These are phyloP conservation scores for Ilex asprella DNA, from an alignment of 257 asterid species.

Conservation along the genomic window DNA sequence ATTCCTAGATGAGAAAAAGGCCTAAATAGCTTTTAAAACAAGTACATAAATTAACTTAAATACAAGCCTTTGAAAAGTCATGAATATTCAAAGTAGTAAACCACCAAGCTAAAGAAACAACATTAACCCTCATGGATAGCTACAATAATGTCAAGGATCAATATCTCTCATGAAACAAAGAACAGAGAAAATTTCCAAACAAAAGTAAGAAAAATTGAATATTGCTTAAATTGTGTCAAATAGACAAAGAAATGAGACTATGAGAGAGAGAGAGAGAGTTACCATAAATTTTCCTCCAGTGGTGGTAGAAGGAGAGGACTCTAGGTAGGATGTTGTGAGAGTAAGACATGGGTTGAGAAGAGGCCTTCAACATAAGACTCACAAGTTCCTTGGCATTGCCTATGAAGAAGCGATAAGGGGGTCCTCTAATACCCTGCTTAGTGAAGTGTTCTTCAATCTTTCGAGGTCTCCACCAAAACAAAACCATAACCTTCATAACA, in stretches of 20 bases:
- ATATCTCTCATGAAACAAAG: no score
- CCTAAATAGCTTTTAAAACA: no score
- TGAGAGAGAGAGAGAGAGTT: not conserved
- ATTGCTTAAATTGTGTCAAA: not conserved
- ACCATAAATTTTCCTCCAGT: constrained; percentile 49
- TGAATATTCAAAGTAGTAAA: no score
- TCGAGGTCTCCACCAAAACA: constrained; percentile 40
- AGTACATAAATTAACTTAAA: no score
- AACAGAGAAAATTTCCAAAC: not conserved
- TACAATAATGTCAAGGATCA: no score
- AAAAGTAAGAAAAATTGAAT: not conserved
- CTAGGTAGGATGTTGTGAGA: constrained; percentile 43
- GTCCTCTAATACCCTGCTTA: constrained; percentile 45
- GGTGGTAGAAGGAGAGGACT: constrained; percentile 44
- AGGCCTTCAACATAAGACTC: constrained; percentile 38
- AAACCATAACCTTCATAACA: constrained; percentile 14
- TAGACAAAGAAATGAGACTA: not conserved
- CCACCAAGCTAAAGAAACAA: no score
- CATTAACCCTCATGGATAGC: no score
- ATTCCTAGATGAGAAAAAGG: no score
- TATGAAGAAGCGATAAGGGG: constrained; percentile 36
- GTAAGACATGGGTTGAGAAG: constrained; percentile 33
- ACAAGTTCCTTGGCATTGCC: constrained; percentile 49
- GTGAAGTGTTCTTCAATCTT: constrained; percentile 39
- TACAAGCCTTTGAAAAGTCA: no score